Percentiles rank a stretch among this genome's conserved stretches.
Evolutionary conservation across 352 stramenopile species (phyloP).

Genomic region (Aphanomyces invadans): DNA sequence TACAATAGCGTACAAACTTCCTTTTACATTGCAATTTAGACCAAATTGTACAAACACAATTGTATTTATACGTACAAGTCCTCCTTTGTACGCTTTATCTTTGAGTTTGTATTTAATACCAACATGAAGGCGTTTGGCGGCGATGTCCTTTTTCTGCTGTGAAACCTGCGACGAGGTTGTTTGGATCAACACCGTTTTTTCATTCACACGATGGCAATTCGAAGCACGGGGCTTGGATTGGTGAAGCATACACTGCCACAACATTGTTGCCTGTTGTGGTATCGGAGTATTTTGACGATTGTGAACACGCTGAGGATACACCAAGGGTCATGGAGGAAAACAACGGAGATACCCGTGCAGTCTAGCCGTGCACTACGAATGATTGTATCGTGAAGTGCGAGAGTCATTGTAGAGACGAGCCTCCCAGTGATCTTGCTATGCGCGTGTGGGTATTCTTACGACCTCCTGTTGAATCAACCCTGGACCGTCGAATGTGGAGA

Average conservation of each 20-base stretch:
- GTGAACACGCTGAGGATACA: no score
- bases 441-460: background rate
- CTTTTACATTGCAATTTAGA: background rate
- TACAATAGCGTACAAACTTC: constrained; percentile 4
- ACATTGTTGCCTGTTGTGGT: no score
- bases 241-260: background rate
- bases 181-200: no score
- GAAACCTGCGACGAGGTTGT: background rate
- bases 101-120: constrained; percentile 6
- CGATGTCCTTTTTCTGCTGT: constrained; percentile 2
- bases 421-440: background rate
- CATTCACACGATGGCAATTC: no score
- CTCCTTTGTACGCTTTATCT: background rate
- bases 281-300: no score
- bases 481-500: background rate
- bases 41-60: background rate
- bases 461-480: background rate
- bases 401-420: background rate
- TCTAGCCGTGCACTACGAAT: background rate
- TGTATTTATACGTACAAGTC: background rate
- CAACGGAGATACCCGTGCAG: no score
- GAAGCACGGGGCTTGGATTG: background rate
- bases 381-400: background rate
- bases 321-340: no score
- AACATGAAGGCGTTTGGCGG: background rate